These are phyloP conservation scores for Amborella trichopoda DNA, from an alignment of 164 flowering plant species.

Conservation along the genomic window DNA sequence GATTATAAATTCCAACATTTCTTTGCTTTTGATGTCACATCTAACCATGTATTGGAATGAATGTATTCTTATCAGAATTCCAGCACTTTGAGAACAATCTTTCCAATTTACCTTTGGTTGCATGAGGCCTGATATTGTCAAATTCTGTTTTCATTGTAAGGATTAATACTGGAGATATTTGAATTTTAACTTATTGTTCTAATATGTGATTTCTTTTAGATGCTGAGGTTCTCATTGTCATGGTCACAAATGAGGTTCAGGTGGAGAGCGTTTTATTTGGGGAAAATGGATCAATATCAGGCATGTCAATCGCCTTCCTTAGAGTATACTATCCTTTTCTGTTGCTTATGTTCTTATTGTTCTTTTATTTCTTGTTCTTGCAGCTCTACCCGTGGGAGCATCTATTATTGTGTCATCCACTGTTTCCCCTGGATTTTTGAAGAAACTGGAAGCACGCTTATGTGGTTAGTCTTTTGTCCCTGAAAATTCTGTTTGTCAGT, in stretches of 20 bases:
- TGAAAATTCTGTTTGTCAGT: too few relatives aligned
- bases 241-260: slow-evolving; percentile 97
- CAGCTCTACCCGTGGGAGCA: slow-evolving; percentile 87
- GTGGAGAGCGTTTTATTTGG: slow-evolving; percentile 86
- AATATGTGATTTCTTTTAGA: slow-evolving; percentile 31
- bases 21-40: too few relatives aligned
- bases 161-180: too few relatives aligned
- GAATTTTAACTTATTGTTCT: too few relatives aligned
- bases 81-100: too few relatives aligned
- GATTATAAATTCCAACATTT: too few relatives aligned
- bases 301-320: slow-evolving; percentile 20
- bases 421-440: slow-evolving; percentile 79
- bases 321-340: not conserved
- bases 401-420: slow-evolving; percentile 83
- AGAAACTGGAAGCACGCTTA: slow-evolving; percentile 52
- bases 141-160: too few relatives aligned
- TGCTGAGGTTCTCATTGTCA: slow-evolving; percentile 73
- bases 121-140: too few relatives aligned
- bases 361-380: slow-evolving; percentile 7
- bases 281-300: slow-evolving; percentile 66
- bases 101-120: too few relatives aligned
- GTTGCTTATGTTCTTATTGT: not conserved
- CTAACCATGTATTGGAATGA: too few relatives aligned
- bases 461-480: slow-evolving; percentile 47
- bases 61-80: too few relatives aligned